Evolutionary conservation across 495 filamentous ascomycete genomes (phyloP).

Genomic region (Aspergillus panamensis): DNA sequence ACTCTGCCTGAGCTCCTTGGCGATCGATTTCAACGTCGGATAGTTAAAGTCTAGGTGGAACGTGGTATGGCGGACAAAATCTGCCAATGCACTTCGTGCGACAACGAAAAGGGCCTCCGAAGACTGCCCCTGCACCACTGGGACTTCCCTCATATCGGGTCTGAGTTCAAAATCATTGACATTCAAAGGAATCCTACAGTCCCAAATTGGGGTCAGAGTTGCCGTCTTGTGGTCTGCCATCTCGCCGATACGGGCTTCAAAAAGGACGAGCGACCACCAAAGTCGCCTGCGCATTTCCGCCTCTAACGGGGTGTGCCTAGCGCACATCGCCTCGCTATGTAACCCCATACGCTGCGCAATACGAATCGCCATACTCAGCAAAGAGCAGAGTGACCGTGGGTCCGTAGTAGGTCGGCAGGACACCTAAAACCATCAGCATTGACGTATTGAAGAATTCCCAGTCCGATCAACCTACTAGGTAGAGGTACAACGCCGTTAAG

Average conservation of each 20-base stretch:
- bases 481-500: constrained; percentile 59
- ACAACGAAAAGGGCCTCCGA: constrained; percentile 53
- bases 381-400: constrained; percentile 52
- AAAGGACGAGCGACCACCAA: constrained; percentile 55
- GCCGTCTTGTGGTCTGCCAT: constrained; percentile 35
- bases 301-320: constrained; percentile 41
- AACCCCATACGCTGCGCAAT: constrained; percentile 54
- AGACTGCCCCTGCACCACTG: constrained; percentile 29
- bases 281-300: constrained; percentile 57
- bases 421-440: constrained; percentile 36
- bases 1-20: constrained; percentile 22
- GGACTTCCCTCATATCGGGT: constrained; percentile 46
- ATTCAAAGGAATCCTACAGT: constrained; percentile 52
- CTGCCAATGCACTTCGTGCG: constrained; percentile 45
- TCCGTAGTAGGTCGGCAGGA: constrained; percentile 43
- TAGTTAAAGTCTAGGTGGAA: constrained; percentile 52
- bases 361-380: constrained; percentile 51
- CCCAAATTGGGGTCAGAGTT: constrained; percentile 50
- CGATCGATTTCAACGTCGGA: constrained; percentile 42
- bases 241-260: constrained; percentile 52
- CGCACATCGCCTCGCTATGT: constrained; percentile 39
- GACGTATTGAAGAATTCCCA: neutral
- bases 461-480: constrained; percentile 44
- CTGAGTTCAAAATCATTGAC: constrained; percentile 54
- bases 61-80: constrained; percentile 43